phyloP scores from a whole-genome alignment of 2,329 filamentous ascomycete genomes.

The Colletotrichum lini region DNA sequence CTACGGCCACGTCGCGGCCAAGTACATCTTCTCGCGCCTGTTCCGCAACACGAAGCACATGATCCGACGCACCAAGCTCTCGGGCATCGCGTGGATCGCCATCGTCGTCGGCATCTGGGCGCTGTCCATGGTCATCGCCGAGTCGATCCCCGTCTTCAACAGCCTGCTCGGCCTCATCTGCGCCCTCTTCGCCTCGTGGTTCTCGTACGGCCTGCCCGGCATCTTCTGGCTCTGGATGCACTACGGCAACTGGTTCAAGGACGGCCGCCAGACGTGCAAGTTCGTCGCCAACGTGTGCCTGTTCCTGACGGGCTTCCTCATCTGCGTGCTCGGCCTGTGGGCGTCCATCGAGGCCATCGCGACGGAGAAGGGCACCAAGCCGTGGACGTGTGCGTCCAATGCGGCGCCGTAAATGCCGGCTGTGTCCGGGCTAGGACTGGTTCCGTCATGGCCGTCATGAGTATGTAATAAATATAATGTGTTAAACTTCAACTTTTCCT shows the following conservation, averaged over 20 bases:
- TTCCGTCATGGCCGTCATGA: background rate
- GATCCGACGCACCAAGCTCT: conserved; percentile 63
- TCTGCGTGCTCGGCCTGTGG: conserved; percentile 58
- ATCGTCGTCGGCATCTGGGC: conserved; percentile 71
- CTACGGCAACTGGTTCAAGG: conserved; percentile 56
- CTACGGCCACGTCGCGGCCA: conserved; percentile 76
- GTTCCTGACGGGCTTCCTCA: conserved; percentile 51
- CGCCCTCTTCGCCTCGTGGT: conserved; percentile 77
- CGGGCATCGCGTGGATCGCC: conserved; percentile 70
- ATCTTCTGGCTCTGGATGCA: conserved; percentile 65
- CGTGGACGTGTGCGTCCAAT: conserved; percentile 55
- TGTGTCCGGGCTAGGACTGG: no score
- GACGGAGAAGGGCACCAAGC: conserved; percentile 48
- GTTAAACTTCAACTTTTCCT: background rate
- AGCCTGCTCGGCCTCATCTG: conserved; percentile 74
- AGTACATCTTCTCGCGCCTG: conserved; percentile 75
- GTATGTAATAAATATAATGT: conserved; percentile 14
- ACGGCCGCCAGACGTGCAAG: conserved; percentile 49
- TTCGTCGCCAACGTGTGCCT: conserved; percentile 52
- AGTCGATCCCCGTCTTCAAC: conserved; percentile 79
- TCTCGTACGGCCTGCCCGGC: conserved; percentile 68
- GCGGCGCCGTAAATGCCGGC: conserved; percentile 33
- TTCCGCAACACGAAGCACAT: conserved; percentile 73
- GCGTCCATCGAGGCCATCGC: conserved; percentile 55
- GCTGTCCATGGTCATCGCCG: conserved; percentile 76